Evolutionary conservation across 2,329 filamentous ascomycete genomes (phyloP).

Genomic region (Aureobasidium mangrovei): DNA sequence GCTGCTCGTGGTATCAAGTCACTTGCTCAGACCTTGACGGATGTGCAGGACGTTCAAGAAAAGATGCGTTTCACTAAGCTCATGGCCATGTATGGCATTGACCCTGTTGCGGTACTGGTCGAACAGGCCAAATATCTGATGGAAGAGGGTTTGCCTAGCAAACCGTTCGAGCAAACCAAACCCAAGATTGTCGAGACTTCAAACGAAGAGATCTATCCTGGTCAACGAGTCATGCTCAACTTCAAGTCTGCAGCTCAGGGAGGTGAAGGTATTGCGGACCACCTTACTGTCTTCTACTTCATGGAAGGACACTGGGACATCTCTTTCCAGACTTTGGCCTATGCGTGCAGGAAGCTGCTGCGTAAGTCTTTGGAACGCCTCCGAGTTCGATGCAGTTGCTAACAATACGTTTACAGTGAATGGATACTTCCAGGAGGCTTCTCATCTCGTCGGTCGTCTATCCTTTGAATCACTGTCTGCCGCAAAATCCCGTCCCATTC

Average conservation of each 20-base stretch:
- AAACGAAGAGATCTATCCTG: constrained; percentile 39
- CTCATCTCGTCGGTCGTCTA: constrained; percentile 44
- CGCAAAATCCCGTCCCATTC: constrained; percentile 32
- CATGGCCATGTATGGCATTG: constrained; percentile 65
- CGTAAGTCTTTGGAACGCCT: constrained; percentile 48
- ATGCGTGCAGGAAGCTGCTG: constrained; percentile 75
- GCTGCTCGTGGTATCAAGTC: constrained; percentile 57
- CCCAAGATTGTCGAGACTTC: constrained; percentile 45
- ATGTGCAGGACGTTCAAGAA: constrained; percentile 56
- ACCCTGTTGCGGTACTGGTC: constrained; percentile 64
- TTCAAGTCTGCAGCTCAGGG: constrained; percentile 55
- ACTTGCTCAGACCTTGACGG: constrained; percentile 67
- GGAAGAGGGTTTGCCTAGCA: constrained; percentile 16
- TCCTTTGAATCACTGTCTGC: constrained; percentile 38
- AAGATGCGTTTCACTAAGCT: constrained; percentile 62
- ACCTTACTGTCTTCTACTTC: constrained; percentile 76
- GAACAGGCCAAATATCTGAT: constrained; percentile 46
- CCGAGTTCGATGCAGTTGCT: constrained; percentile 12
- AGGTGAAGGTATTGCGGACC: constrained; percentile 66
- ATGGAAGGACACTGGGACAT: constrained; percentile 63
- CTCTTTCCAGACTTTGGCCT: constrained; percentile 58
- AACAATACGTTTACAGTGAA: constrained; percentile 25
- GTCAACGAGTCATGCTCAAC: constrained; percentile 58
- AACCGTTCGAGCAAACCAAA: constrained; percentile 10
- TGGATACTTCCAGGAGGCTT: constrained; percentile 47